Conservation (phyloP, 208 protist genomes). For the Wallacemonas sp. region DNA sequence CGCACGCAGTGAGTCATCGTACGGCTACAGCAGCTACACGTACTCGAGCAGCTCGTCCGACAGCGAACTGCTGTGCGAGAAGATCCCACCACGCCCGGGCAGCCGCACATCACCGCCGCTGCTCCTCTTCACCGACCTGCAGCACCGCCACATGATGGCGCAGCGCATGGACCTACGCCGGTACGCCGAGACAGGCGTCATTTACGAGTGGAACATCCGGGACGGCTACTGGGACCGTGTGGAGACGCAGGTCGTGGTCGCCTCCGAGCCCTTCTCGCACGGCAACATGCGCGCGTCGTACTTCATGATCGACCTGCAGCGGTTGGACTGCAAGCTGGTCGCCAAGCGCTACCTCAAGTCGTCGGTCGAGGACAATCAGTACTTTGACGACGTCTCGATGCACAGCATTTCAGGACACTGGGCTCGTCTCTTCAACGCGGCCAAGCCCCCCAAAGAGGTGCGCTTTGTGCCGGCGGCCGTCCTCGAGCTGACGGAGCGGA, state of each 20-base stretch:
- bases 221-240: constrained; percentile 61
- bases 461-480: constrained; percentile 78
- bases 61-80: constrained; percentile 23
- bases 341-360: constrained; percentile 76
- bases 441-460: constrained; percentile 64
- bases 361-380: constrained; percentile 58
- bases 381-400: constrained; percentile 88
- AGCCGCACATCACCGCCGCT: constrained; percentile 44
- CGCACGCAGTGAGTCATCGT: constrained; percentile 22
- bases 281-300: constrained; percentile 88
- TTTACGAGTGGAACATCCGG: constrained; percentile 74
- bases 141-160: constrained; percentile 36
- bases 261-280: constrained; percentile 60
- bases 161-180: constrained; percentile 32
- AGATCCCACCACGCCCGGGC: constrained; percentile 50
- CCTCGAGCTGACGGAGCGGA: constrained; percentile 56
- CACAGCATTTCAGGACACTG: constrained; percentile 82
- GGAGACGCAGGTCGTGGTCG: constrained; percentile 66
- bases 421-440: constrained; percentile 69
- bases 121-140: constrained; percentile 51
- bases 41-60: constrained; percentile 19
- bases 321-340: constrained; percentile 67
- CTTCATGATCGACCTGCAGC: constrained; percentile 73
- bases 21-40: constrained; percentile 21
- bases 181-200: constrained; percentile 58